Evolutionary conservation across 371 early-diverging fungal genomes (phyloP), one percentile per base, ranked within the genome.

Genomic region (Fennellomyces sp.): DNA sequence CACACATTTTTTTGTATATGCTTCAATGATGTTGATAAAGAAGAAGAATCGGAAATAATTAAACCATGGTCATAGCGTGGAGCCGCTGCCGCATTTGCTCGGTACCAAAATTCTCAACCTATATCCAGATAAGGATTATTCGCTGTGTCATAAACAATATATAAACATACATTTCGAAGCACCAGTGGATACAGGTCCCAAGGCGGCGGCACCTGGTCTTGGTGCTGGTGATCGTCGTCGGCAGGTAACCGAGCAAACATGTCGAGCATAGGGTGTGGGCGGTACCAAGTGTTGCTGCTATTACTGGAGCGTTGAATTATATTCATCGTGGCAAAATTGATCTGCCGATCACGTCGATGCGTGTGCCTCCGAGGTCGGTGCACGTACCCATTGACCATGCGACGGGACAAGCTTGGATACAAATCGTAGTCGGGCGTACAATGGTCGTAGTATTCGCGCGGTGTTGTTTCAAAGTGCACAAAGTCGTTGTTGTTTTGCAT

Each of bases 111-210:
- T 79, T 79, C 49, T 71, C 66, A 42, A 79, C 76, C 79, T 79
- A 58, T 51, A 36, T 19, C 47, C 36, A 30, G n/a, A 41, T 41
- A 15, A 56, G 25, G 10, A 27, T 12, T 3, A 19, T 21, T 38
- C 36, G 38, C 13, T 12, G 23, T 48, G 8, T 17, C 48, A 51
- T 13, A 30, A 11, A 28, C 23, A 25, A 21, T 57, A n/a, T 50
- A 28, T 41, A 41, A 19, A 36, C 55, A 68, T 72, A 73, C 80
- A 30, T 63, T 73, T 39, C 80, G 76, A 41, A 73, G 45, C 5
- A 79, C 56, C 15, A 66, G 53, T 27, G 79, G 79, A 36, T 79
- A 76, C 10, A 76, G 58, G 45, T 79, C 79, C 79, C 79, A 79
- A n/a, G n/a, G n/a, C 38, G 66, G 52, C 2, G 73, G 69, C 1